phyloP scores from a whole-genome alignment of 2,329 filamentous ascomycete genomes.

The Blastomyces parvus region DNA sequence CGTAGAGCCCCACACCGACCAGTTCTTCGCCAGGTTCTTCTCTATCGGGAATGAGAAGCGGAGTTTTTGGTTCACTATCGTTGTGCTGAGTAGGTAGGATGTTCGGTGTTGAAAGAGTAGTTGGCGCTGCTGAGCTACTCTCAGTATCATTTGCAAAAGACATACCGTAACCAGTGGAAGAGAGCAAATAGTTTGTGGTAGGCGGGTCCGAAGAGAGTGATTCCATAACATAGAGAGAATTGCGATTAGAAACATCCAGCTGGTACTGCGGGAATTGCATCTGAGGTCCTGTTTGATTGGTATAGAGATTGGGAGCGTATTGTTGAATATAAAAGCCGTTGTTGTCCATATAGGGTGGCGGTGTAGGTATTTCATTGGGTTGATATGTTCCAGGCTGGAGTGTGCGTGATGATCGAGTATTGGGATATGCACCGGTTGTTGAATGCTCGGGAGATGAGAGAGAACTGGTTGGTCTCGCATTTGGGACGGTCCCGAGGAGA shows the following conservation, averaged over 20 bases:
- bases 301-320: neutral
- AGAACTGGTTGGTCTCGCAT: neutral
- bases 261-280: neutral
- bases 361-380: neutral
- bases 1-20: constrained; percentile 75
- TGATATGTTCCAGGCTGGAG: neutral
- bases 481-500: neutral
- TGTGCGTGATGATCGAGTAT: neutral
- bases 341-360: neutral
- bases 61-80: constrained; percentile 20
- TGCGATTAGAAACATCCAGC: neutral
- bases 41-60: constrained; percentile 39
- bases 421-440: neutral
- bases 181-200: constrained; percentile 2
- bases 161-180: neutral
- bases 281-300: neutral
- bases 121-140: constrained; percentile 11
- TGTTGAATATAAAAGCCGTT: constrained; percentile 1
- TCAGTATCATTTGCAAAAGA: neutral
- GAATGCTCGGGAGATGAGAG: neutral
- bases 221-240: constrained; percentile 2
- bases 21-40: constrained; percentile 60
- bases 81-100: constrained; percentile 30
- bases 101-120: constrained; percentile 31
- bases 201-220: constrained; percentile 4